Percentiles rank a stretch among this genome's conserved stretches.
Evolutionary conservation across 164 flowering plant genomes (phyloP).

Genomic region (Chimonanthus salicifolius): DNA sequence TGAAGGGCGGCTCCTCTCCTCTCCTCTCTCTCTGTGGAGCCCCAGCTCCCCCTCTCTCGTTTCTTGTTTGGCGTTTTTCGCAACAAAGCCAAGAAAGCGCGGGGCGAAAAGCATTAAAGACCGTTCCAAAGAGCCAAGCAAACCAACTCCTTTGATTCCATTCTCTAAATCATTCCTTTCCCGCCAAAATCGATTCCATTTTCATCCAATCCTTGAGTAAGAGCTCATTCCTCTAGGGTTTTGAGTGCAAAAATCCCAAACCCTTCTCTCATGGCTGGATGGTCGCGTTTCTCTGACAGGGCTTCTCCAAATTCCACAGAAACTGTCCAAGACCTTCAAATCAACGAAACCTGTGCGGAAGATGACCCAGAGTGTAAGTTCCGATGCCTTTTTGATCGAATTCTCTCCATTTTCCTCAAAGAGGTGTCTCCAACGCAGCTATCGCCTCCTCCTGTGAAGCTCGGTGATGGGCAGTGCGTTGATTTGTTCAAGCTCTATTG

Average conservation of each 20-base stretch:
- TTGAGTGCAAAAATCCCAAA: background rate
- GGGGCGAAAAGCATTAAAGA: background rate
- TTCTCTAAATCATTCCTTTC: background rate
- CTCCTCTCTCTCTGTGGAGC: too few species aligned
- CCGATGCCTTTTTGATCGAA: slow-evolving; percentile 24
- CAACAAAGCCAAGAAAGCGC: background rate
- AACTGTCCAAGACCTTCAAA: slow-evolving; percentile 16
- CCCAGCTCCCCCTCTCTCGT: too few species aligned
- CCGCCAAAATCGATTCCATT: background rate
- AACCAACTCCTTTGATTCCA: background rate
- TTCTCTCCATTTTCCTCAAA: slow-evolving; percentile 24
- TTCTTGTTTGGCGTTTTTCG: background rate
- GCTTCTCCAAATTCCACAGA: slow-evolving; percentile 21
- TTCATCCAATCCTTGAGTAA: background rate
- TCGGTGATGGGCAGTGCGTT: slow-evolving; percentile 47
- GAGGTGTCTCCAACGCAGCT: slow-evolving; percentile 19
- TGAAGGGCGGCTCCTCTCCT: too few species aligned
- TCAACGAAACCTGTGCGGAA: slow-evolving; percentile 15
- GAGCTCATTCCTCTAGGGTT: background rate
- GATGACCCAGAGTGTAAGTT: slow-evolving; percentile 5
- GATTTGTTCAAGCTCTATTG: slow-evolving; percentile 56
- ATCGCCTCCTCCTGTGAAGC: slow-evolving; percentile 45
- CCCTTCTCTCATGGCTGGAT: slow-evolving; percentile 39
- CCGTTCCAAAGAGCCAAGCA: background rate
- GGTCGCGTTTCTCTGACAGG: slow-evolving; percentile 38